A percentile compares a stretch with the other conserved stretches of the same genome.
Evolutionary conservation across 345 rosid species (phyloP).

Genomic region (Eucalyptus grandis): DNA sequence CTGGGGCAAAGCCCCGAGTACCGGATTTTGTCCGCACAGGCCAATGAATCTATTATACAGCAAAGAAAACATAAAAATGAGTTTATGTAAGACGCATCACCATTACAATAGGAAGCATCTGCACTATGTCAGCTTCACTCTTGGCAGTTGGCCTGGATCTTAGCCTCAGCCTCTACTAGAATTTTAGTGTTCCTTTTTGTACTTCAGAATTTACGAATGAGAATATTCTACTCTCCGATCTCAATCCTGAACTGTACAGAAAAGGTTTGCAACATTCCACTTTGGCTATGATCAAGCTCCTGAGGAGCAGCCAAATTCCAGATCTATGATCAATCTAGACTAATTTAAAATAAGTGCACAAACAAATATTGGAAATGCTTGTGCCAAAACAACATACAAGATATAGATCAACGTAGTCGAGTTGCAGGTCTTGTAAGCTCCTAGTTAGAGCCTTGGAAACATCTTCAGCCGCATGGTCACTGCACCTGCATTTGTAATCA

Average conservation of each 20-base stretch:
- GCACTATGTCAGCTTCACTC: background rate
- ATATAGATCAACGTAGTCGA: constrained; percentile 40
- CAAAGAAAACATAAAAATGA: background rate
- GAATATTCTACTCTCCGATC: background rate
- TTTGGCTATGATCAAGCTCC: background rate
- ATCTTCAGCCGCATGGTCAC: constrained; percentile 42
- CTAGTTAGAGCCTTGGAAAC: constrained; percentile 27
- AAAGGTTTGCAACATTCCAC: background rate
- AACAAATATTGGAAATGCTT: background rate
- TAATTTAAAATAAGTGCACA: background rate
- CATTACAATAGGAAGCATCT: background rate
- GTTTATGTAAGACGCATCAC: background rate
- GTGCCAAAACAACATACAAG: constrained; percentile 14
- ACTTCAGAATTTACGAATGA: background rate
- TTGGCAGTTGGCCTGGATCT: background rate
- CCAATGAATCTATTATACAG: constrained; percentile 34
- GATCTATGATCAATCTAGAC: background rate
- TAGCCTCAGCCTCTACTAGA: background rate
- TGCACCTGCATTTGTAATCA: constrained; percentile 17
- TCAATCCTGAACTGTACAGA: background rate
- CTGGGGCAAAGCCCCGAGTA: constrained; percentile 21
- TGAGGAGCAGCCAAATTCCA: background rate
- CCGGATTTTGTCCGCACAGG: constrained; percentile 43
- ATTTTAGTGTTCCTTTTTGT: background rate
- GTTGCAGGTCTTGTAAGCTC: constrained; percentile 35